These are phyloP conservation scores for Coemansia aciculifera DNA, from an alignment of 192 early-diverging fungal genomes.

Conservation along the genomic window DNA sequence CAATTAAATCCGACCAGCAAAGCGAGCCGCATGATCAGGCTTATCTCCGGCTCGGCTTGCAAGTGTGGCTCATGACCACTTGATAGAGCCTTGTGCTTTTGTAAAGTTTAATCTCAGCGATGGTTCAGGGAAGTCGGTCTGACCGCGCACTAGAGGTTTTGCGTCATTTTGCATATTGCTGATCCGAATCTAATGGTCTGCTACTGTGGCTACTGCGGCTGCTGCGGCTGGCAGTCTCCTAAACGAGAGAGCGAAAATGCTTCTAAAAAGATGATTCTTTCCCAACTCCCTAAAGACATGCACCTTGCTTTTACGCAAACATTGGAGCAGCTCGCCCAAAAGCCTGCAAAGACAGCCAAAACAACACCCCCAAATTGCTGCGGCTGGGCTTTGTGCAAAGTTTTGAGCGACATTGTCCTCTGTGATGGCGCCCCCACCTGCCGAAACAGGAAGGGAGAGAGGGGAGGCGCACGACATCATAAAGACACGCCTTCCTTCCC, in stretches of 20 bases:
- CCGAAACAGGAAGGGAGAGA: not conserved
- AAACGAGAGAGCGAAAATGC: not conserved
- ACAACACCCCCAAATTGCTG: conserved; percentile 2
- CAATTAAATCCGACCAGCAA: conserved; percentile 16
- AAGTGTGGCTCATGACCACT: not conserved
- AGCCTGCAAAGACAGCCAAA: not conserved
- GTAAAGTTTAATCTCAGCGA: not conserved
- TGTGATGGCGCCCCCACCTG: not conserved
- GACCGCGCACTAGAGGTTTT: not conserved
- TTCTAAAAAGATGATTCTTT: not conserved
- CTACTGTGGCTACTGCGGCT: not conserved
- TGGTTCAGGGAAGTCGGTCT: not conserved
- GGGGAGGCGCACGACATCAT: conserved; percentile 6
- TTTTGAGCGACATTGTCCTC: conserved; percentile 1
- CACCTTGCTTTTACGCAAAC: not conserved
- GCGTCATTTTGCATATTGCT: not conserved
- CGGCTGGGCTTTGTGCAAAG: conserved; percentile 4
- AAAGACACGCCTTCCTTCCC: not conserved
- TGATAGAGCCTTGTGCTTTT: not conserved
- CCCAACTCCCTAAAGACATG: not conserved
- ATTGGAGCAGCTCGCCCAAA: not conserved
- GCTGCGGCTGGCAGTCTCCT: not conserved
- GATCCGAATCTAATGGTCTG: not conserved
- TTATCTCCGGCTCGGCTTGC: not conserved
- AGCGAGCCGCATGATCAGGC: not conserved